Base-by-base conservation (phyloP, 23 red algal genomes). In the Gracilaria gracilis region DNA sequence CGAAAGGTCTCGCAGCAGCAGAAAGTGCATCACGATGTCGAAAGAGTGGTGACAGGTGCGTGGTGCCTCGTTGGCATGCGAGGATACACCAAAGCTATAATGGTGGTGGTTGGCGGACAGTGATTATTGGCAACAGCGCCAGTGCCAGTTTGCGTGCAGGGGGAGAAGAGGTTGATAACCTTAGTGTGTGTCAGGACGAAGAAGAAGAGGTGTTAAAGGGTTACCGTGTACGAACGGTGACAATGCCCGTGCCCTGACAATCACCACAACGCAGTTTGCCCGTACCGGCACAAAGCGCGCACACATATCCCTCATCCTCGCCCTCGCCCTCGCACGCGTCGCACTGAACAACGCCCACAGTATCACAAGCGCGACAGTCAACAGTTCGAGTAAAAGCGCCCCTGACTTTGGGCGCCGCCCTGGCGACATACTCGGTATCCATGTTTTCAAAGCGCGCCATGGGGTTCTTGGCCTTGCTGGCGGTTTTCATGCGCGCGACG, bases 391-490 rank as follows among this genome's bases (percentile, higher is more conserved):
- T 25, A 34, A 25, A 44, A 57, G 49, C 12, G 38, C 74, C 95
- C 20, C 38, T 12, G 12, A 35, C 48, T 44, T 79, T 61, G 23
- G 95, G 95, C 21, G 84, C 61, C 13, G 95, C 95, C 5, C 85
- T 75, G 14, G 95, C 57, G 23, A 87, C 84, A 79, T 98, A 98
- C 27, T 90, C 95, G 7, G 91, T 94, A 70, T 98, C 95, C 27
- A 98, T 20, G 57, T 91, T 90, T 12, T 98, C 90, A 77, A 98
- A 98, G 44, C 95, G 95, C 4, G 76, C 67, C 75, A 98, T 79
- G 8, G 90, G 85, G 59, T 91, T 86, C 3, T 48, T 61, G 1
- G 35, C 78, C 13, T 9, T 19, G 7, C 39, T 28, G 29, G 38
- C 35, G 27, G 51, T 21, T 27, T 73, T 54, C 95, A 91, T 94